Conservation (phyloP, 441 rosid genomes). For the Jatropha multifida region DNA sequence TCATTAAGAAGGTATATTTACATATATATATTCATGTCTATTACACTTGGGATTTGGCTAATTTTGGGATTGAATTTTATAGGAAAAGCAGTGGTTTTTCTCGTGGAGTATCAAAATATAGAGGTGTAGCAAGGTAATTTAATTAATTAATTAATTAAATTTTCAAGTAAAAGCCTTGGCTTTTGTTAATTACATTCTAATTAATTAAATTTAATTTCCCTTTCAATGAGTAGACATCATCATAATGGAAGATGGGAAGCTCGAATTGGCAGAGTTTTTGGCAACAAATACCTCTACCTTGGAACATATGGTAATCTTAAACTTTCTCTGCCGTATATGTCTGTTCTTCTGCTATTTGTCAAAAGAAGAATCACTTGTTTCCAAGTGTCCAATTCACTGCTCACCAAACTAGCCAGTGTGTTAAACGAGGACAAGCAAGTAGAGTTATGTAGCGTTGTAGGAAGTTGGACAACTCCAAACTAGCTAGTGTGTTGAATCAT, state of each 20-base stretch:
- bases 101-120: conserved; percentile 84
- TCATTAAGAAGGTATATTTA: conserved; percentile 55
- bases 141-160: not conserved
- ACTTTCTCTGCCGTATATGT: not conserved
- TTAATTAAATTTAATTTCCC: not conserved
- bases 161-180: not conserved
- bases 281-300: conserved; percentile 88
- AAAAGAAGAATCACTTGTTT: conserved; percentile 12
- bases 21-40: not conserved
- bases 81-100: conserved; percentile 96
- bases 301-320: conserved; percentile 67
- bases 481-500: too few relatives aligned
- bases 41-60: not conserved
- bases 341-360: not conserved
- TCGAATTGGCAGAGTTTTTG: conserved; percentile 87
- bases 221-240: conserved; percentile 62
- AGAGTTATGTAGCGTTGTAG: conserved; percentile 13
- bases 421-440: conserved; percentile 18
- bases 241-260: conserved; percentile 99
- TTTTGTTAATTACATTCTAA: not conserved
- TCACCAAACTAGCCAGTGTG: not conserved
- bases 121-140: conserved; percentile 91
- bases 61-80: conserved; percentile 7
- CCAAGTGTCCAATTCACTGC: not conserved
- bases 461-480: conserved; percentile 23